Evolutionary conservation across 2,329 filamentous ascomycete species (phyloP).

Genomic region (Fusarium burgessii): DNA sequence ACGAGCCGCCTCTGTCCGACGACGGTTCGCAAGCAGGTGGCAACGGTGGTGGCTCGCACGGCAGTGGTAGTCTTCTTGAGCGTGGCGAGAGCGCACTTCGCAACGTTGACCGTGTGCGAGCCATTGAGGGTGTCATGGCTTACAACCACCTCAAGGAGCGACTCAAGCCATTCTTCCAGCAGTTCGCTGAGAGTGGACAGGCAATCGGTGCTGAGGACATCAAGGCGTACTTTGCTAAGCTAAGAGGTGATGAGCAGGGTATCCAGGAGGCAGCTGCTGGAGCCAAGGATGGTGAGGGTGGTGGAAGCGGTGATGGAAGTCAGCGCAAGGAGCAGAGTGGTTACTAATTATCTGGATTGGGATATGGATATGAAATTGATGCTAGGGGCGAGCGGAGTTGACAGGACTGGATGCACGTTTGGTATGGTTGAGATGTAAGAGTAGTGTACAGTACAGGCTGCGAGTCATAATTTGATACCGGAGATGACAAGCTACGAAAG

Average conservation of each 20-base stretch:
- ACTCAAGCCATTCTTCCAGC: conserved; percentile 92
- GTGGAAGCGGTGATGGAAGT: conserved; percentile 45
- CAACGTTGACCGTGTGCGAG: conserved; percentile 90
- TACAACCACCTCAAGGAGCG: conserved; percentile 97
- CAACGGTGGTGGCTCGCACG: conserved; percentile 65
- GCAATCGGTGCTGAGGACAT: conserved; percentile 95
- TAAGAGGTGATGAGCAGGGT: conserved; percentile 86
- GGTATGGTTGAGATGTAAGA: conserved; percentile 17
- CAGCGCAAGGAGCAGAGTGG: conserved; percentile 65
- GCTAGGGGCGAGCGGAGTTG: not conserved
- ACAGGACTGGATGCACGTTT: not conserved
- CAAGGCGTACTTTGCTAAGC: conserved; percentile 93
- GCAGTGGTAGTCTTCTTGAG: conserved; percentile 87
- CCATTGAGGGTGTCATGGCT: conserved; percentile 97
- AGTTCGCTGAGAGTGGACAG: conserved; percentile 91
- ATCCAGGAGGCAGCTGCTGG: conserved; percentile 71
- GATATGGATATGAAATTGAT: not conserved
- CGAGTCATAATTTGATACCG: conserved; percentile 5
- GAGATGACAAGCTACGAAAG: not conserved
- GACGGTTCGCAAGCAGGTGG: conserved; percentile 64
- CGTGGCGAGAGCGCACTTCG: conserved; percentile 92
- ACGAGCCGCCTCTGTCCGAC: conserved; percentile 89
- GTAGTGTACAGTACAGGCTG: conserved; percentile 24
- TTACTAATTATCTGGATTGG: conserved; percentile 52
- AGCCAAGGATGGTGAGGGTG: conserved; percentile 47